Base-by-base conservation (phyloP, 2,329 filamentous ascomycete genomes). In the Hansfordia pulvinata region DNA sequence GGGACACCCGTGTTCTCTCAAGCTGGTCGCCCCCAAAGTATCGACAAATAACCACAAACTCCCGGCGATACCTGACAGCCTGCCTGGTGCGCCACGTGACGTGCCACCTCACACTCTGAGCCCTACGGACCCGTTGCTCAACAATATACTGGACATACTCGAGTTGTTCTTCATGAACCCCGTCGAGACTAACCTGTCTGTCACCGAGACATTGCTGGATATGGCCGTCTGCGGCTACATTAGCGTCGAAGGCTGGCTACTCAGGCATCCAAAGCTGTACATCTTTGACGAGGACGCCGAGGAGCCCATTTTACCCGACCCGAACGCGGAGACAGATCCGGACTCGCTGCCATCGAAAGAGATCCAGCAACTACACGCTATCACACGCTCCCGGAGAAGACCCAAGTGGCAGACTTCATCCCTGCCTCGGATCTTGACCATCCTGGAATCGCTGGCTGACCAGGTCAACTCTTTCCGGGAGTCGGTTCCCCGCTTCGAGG, bases 81-180 rank as follows among this genome's bases (percentile, higher is more conserved):
- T 72, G 10, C 69, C 72, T 0, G 68, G 69, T 3, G 69, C 68
- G 4, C 66, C 74, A n/a, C 56, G 64, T 33, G 76, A 64, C 40
- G 71, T 68, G 35, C 62, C 56, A 23, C 63, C 54, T 18, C 74
- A 79, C 41, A 73, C 72, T 5, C 58, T 82, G 11, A 64, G 64
- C 28, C 62, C 61, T 2, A 69, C 71, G 29, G 76, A 76, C 37
- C 73, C 65, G 22, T 64, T 75, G 19, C 60, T 76, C 24, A 71
- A 69, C 46, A 71, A 80, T 7, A 58, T 81, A 3, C 55, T 80
- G 8, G 75, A 79, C 22, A 63, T 88, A 6, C 53, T 98, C 8
- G 67, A 77, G 23, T 76, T 66, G 0, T 98, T 96, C 43, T 84
- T 94, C 40, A 67, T 82, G 5, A 98, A 98, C 41, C 77, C 84